These are phyloP conservation scores for Leccinum fallax DNA, from an alignment of 1,284 basidiomycete species.

Conservation along the genomic window DNA sequence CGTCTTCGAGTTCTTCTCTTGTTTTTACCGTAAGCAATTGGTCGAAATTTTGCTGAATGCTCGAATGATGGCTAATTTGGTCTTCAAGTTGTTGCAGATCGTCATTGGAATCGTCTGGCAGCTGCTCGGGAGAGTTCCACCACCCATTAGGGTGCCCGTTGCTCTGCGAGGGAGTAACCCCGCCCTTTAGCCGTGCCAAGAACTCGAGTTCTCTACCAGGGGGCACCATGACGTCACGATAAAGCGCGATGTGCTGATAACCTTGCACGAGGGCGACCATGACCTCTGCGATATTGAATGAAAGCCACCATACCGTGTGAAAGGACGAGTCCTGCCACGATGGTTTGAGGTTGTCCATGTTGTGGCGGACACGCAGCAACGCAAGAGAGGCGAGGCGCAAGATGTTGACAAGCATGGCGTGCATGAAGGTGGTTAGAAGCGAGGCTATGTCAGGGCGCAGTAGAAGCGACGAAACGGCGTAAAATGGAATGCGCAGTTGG, in stretches of 20 bases:
- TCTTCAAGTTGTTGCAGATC: constrained; percentile 27
- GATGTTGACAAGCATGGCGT: constrained; percentile 52
- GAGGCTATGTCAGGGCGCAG: constrained; percentile 39
- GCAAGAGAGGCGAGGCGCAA: constrained; percentile 59
- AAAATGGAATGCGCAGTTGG: constrained; percentile 55
- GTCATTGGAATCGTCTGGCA: constrained; percentile 20
- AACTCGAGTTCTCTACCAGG: constrained; percentile 40
- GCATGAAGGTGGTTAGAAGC: constrained; percentile 49
- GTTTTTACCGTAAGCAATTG: constrained; percentile 59
- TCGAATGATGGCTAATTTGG: constrained; percentile 23
- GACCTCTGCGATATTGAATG: constrained; percentile 67
- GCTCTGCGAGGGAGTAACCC: constrained; percentile 8
- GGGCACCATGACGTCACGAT: constrained; percentile 64
- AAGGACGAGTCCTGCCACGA: constrained; percentile 64
- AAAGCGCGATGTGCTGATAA: constrained; percentile 64
- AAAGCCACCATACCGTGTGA: constrained; percentile 70
- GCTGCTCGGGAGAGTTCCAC: constrained; percentile 17
- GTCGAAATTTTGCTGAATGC: constrained; percentile 65
- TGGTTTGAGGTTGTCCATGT: constrained; percentile 45
- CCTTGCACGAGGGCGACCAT: constrained; percentile 64
- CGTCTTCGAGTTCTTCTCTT: constrained; percentile 71
- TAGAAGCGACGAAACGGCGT: constrained; percentile 35
- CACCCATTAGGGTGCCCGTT: constrained; percentile 16
- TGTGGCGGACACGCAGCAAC: constrained; percentile 52
- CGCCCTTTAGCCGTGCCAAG: constrained; percentile 29